Conservation (phyloP, 2,329 filamentous ascomycete genomes). For the Trichoderma endophyticum region DNA sequence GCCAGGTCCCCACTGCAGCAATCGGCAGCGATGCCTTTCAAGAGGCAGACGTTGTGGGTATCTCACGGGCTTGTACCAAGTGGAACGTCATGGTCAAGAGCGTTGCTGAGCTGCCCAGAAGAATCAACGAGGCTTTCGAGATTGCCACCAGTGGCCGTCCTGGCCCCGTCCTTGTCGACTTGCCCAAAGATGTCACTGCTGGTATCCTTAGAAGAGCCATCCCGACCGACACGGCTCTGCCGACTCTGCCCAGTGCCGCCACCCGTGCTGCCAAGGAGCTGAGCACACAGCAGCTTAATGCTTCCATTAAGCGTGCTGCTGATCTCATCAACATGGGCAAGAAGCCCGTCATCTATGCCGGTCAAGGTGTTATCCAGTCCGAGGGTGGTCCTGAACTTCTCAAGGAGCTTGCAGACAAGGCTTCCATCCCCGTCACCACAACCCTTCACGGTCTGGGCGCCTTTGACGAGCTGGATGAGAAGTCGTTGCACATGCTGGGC, state of each 20-base stretch:
- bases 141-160: slow-evolving; percentile 93
- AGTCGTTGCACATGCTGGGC: slow-evolving; percentile 95
- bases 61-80: slow-evolving; percentile 92
- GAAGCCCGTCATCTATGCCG: slow-evolving; percentile 93
- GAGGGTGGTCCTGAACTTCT: slow-evolving; percentile 77
- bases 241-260: slow-evolving; percentile 80
- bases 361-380: slow-evolving; percentile 79
- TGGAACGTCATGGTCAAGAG: slow-evolving; percentile 99
- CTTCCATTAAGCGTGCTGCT: slow-evolving; percentile 73
- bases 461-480: slow-evolving; percentile 89
- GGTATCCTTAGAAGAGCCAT: slow-evolving; percentile 80
- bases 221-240: slow-evolving; percentile 69
- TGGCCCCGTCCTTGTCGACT: slow-evolving; percentile 89
- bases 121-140: slow-evolving; percentile 97
- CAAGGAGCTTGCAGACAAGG: slow-evolving; percentile 84
- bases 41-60: slow-evolving; percentile 90
- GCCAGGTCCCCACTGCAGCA: slow-evolving; percentile 84
- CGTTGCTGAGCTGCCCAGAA: slow-evolving; percentile 83
- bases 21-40: slow-evolving; percentile 98
- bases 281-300: slow-evolving; percentile 67
- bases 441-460: slow-evolving; percentile 91
- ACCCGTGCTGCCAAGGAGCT: slow-evolving; percentile 75
- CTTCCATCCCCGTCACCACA: slow-evolving; percentile 89
- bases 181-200: slow-evolving; percentile 95
- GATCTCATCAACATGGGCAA: slow-evolving; percentile 82